These are phyloP conservation scores for Kalanchoe fedtschenkoi DNA, from an alignment of 164 flowering plant genomes.

Conservation along the genomic window DNA sequence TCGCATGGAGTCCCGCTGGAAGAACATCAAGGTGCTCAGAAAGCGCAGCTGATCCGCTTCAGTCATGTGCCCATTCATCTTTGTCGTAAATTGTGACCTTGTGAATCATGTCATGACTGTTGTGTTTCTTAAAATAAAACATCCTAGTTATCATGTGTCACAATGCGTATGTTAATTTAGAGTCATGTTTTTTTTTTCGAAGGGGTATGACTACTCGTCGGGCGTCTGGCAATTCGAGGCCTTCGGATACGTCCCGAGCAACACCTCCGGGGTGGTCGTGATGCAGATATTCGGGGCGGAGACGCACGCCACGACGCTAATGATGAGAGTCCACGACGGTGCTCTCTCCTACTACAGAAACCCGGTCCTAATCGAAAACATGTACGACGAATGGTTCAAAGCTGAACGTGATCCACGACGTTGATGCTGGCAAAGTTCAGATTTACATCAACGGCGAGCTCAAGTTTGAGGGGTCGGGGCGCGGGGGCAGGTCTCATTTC, in stretches of 20 bases:
- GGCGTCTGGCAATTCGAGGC: conserved; percentile 36
- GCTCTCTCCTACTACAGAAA: conserved; percentile 18
- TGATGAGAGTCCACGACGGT: conserved; percentile 21
- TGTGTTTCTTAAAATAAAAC: too few species aligned
- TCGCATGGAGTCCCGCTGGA: conserved; percentile 20
- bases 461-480: conserved; percentile 8
- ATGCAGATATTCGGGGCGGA: conserved; percentile 29
- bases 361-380: conserved; percentile 9
- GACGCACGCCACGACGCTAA: conserved; percentile 21
- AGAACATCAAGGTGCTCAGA: background rate
- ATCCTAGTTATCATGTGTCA: too few species aligned
- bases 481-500: conserved; percentile 11
- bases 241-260: conserved; percentile 19
- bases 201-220: conserved; percentile 30
- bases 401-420: conserved; percentile 26
- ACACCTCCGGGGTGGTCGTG: conserved; percentile 25
- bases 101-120: too few species aligned
- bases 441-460: conserved; percentile 15
- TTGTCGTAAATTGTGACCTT: too few species aligned
- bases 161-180: background rate
- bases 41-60: too few species aligned
- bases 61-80: too few species aligned
- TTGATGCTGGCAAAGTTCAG: conserved; percentile 9
- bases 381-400: conserved; percentile 22
- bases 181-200: too few species aligned